Evolutionary conservation across 495 filamentous ascomycete species (phyloP), one percentile per base, ranked within the genome.

Genomic region (Podospora bellae-mahoneyi): DNA sequence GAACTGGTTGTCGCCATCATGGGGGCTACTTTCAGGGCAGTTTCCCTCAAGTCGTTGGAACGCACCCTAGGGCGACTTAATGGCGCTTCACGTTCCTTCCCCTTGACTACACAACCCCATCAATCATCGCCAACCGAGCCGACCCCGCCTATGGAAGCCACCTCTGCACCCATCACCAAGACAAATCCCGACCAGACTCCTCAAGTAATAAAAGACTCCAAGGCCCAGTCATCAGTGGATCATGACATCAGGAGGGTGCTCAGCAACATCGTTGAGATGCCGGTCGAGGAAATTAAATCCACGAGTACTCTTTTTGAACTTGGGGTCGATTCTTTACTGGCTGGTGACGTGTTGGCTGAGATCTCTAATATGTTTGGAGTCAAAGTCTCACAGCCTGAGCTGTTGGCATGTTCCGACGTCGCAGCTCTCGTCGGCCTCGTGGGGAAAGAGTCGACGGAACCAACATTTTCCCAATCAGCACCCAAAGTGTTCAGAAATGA

Each of bases 261-360:
- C 13, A 58, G 55, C 19, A 58, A n/a, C 55, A 58, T 65, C 53
- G 74, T 66, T 27, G 76, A 62, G 9, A 57, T 64, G 19, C 9
- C 60, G 0, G 26, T 18, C 4, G 54, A 58, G 0, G 66, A 64
- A 10, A 23, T 68, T 23, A 48, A 20, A 20, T 5, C 44, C 15
- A 48, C 65, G 10, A 61, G 69, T n/a, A 67, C 58, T 3, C 30
- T 74, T 32, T 55, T 27, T 4, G 77, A 79, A 16, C 71, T 81
- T n/a, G 79, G 79, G 9, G 71, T 81, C 10, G 79, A 80, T 53
- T 81, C 79, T 19, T 66, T 81, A 10, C 64, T 73, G 71, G 68
- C 62, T 1, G 75, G 53, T 4, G 54, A 57, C 19, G 54, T 65
- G 1, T 19, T 57, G 34, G 59, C 55, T 16, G 66, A 67, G 18